A percentile compares a stretch with the other conserved stretches of the same genome.
Evolutionary conservation across 805 yeast species (phyloP).

Genomic region (Nakazawaea wickerhamii): DNA sequence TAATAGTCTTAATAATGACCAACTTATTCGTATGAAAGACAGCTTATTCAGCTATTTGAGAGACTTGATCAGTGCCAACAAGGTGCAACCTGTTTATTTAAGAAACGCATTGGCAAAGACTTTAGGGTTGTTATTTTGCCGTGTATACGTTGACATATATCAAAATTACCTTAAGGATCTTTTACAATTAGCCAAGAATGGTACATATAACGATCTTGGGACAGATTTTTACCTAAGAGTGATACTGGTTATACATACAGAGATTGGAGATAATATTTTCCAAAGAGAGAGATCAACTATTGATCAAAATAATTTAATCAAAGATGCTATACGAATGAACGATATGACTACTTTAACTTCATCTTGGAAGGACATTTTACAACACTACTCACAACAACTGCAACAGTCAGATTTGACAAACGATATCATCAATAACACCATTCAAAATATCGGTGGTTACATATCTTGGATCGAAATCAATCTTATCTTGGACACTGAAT

Average conservation of each 20-base stretch:
- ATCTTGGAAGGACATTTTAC: conserved; percentile 62
- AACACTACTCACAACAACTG: conserved; percentile 23
- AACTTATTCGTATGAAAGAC: conserved; percentile 40
- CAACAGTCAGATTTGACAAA: conserved; percentile 21
- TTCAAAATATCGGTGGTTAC: conserved; percentile 74
- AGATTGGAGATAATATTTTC: conserved; percentile 89
- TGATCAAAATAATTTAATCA: conserved; percentile 64
- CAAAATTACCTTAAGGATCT: conserved; percentile 46
- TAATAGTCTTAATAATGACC: conserved; percentile 37
- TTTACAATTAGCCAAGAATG: conserved; percentile 28
- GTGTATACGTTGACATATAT: conserved; percentile 45
- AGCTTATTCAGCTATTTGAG: conserved; percentile 42
- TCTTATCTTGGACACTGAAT: conserved; percentile 58
- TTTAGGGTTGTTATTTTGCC: conserved; percentile 45
- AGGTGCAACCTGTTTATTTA: conserved; percentile 36
- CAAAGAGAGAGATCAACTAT: conserved; percentile 57
- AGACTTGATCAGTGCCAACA: conserved; percentile 18
- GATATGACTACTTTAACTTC: conserved; percentile 65
- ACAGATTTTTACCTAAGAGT: conserved; percentile 74
- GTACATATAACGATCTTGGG: conserved; percentile 35
- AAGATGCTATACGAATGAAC: conserved; percentile 73
- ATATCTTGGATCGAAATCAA: conserved; percentile 90
- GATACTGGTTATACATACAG: conserved; percentile 72
- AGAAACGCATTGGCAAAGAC: conserved; percentile 56
- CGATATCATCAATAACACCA: conserved; percentile 51